Evolutionary conservation across 352 stramenopile genomes (phyloP).

Genomic region (Globisporangium sylvaticum): DNA sequence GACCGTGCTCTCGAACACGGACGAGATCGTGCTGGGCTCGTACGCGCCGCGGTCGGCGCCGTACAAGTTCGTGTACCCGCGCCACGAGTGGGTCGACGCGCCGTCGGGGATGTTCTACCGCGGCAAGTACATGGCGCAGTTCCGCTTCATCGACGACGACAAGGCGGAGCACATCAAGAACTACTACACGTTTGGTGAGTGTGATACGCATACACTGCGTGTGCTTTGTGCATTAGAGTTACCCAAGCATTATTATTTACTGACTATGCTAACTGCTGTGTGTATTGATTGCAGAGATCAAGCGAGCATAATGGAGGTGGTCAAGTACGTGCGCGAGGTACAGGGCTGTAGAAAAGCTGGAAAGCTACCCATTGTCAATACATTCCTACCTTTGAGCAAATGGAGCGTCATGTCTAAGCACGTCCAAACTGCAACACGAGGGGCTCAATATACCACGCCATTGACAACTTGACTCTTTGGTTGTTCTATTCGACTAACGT

Average conservation of each 20-base stretch:
- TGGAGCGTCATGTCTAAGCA: no score
- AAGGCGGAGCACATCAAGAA: constrained; percentile 61
- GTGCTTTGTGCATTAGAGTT: no score
- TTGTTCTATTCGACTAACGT: not conserved
- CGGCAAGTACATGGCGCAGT: constrained; percentile 82
- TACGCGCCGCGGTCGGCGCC: constrained; percentile 68
- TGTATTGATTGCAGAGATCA: constrained; percentile 42
- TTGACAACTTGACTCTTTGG: not conserved
- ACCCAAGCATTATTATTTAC: no score
- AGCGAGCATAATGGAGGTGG: constrained; percentile 25
- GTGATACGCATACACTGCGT: not conserved
- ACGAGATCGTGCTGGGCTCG: constrained; percentile 83
- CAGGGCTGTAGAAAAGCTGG: not conserved
- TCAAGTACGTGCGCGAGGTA: not conserved
- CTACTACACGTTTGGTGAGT: constrained; percentile 76
- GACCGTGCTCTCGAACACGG: constrained; percentile 61
- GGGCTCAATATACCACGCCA: not conserved
- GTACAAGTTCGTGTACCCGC: constrained; percentile 84
- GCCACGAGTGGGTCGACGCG: constrained; percentile 77
- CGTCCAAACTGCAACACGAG: no score
- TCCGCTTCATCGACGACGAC: constrained; percentile 71
- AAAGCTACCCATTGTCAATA: not conserved
- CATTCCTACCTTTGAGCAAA: no score
- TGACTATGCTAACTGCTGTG: not conserved
- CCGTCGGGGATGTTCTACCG: constrained; percentile 85